phyloP scores from a whole-genome alignment of 148 eudicot genomes.

The Polygonum aviculare region DNA sequence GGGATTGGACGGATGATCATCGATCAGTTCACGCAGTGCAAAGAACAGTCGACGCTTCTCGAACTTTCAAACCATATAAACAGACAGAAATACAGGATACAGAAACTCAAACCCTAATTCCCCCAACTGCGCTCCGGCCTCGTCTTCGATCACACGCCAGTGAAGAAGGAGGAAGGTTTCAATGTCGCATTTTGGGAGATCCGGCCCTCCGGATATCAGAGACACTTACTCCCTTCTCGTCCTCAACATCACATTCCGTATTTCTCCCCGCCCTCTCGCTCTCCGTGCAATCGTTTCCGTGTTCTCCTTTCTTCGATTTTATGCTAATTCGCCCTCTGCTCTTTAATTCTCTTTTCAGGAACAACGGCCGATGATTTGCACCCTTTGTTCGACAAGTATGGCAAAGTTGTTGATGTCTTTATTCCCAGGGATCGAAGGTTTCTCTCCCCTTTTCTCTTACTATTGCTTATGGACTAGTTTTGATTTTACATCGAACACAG shows the following conservation, averaged over 20 bases:
- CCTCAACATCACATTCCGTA: conserved; percentile 79
- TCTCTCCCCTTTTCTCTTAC: not conserved
- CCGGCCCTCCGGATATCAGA: conserved; percentile 69
- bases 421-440: conserved; percentile 78
- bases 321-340: not conserved
- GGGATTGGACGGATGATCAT: not conserved
- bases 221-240: conserved; percentile 83
- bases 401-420: conserved; percentile 74
- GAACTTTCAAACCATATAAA: not conserved
- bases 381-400: conserved; percentile 74
- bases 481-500: not conserved
- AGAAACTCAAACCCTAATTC: not conserved
- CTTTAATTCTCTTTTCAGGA: conserved; percentile 19
- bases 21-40: not conserved
- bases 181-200: conserved; percentile 85
- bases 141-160: not conserved
- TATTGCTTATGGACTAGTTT: not conserved
- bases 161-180: not conserved
- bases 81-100: not conserved
- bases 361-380: conserved; percentile 67
- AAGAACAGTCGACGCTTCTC: not conserved
- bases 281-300: not conserved
- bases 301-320: not conserved
- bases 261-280: not conserved
- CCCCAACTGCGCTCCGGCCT: not conserved